Percentiles rank a stretch among this genome's conserved stretches.
phyloP scores from a whole-genome alignment of 1,284 basidiomycete genomes.

The Fomitopsis pinicola region DNA sequence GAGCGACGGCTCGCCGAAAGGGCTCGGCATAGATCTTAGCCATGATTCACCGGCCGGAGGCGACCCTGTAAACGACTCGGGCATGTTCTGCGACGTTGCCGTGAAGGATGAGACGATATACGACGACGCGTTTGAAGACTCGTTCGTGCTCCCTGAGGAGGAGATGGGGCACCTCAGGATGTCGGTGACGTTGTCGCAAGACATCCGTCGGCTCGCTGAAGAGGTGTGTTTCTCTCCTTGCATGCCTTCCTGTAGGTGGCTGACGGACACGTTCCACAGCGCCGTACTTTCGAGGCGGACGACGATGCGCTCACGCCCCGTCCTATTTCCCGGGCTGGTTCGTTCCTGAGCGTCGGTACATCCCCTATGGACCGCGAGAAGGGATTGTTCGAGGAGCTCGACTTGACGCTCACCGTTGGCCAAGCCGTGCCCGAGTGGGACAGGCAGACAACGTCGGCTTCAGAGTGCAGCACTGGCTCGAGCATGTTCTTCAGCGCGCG shows the following conservation, averaged over 20 bases:
- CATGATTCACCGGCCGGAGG: background rate
- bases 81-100: background rate
- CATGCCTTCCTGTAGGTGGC: background rate
- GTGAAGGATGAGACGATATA: background rate
- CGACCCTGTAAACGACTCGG: background rate
- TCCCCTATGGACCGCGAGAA: background rate
- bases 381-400: background rate
- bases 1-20: constrained; percentile 7
- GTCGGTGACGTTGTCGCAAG: background rate
- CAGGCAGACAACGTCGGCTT: constrained; percentile 1
- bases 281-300: background rate
- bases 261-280: background rate
- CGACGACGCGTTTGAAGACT: constrained; percentile 3
- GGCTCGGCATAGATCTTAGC: background rate
- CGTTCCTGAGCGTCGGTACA: background rate
- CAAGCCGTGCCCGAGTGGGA: constrained; percentile 10
- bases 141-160: constrained; percentile 8
- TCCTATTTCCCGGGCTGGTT: background rate
- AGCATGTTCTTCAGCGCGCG: constrained; percentile 20
- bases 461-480: constrained; percentile 2
- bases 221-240: background rate
- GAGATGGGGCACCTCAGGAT: constrained; percentile 7
- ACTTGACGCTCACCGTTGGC: background rate
- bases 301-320: background rate
- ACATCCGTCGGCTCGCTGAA: background rate